Base-by-base conservation (phyloP, 1,284 basidiomycete genomes). In the Cutaneotrichosporon dermatis region DNA sequence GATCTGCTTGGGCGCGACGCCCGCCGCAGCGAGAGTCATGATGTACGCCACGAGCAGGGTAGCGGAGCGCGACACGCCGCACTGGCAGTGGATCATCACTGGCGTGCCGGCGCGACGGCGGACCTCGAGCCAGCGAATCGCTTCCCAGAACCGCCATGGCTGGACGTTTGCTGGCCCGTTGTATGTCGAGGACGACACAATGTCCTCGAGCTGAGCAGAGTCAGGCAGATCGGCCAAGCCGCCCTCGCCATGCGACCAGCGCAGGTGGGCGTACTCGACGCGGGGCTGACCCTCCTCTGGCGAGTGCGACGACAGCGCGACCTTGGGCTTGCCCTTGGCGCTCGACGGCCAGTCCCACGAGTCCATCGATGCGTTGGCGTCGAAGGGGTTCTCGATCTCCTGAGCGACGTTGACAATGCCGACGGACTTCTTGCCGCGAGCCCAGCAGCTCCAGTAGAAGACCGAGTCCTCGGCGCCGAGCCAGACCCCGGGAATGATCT, bases 381-480 rank as follows among this genome's bases (percentile, higher is more conserved):
- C 87, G 69, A 90, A 90, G 16, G 90, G 88, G 46, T 87, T 87
- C 36, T 84, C 79, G 61, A 96, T 88, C 77, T 96, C 92, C 78
- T 96, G 95, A 39, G 95, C 95, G 39, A 98, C 95, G 75, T 97
- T 97, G 75, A 98, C 83, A 15, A 97, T 60, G 11, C 69, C 58
- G 1, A 74, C 72, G 5, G 51, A 37, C 1, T 34, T 13, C 6
- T 48, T 50, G 12, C 52, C 52, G 3, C 49, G 54, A 5, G 65
- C 64, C 69, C 70, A 76, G 6, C 61, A 43, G 45, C 69, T 66
- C 41, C 67, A 74, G 34, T 62, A 60, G 33, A 85, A 84, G 39
- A 90, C 90, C 65, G 95, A 95, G 76, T 95, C 91, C 76, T 97
- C 93, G 51, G 91, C 91, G 58, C 94, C 95, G 7, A 98, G 83